phyloP scores from a whole-genome alignment of 371 early-diverging fungal species.

The Saksenaea vasiformis region DNA sequence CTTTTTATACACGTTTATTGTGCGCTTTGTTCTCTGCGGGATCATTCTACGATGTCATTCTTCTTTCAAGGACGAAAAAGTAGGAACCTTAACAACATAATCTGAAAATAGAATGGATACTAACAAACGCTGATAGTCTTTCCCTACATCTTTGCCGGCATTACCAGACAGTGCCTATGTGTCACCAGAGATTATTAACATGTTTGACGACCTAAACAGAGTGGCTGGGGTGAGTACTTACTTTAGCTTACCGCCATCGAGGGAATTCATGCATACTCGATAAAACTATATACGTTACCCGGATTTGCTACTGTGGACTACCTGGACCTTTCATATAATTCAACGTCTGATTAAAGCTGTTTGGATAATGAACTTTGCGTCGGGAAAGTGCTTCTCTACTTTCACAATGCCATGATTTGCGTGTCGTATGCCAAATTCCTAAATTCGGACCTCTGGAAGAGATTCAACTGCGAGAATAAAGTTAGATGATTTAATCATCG shows the following conservation, averaged over 20 bases:
- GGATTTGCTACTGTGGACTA: no score
- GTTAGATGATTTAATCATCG: no score
- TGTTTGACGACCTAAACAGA: constrained; percentile 40
- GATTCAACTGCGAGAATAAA: no score
- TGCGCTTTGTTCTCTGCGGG: constrained; percentile 80
- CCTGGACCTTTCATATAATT: no score
- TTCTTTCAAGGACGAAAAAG: constrained; percentile 66
- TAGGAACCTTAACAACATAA: constrained; percentile 13
- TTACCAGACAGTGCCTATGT: constrained; percentile 42
- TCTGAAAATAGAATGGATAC: not conserved
- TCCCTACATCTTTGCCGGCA: constrained; percentile 31
- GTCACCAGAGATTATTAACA: constrained; percentile 37
- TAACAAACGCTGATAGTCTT: constrained; percentile 8
- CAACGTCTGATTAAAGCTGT: no score
- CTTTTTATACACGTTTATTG: constrained; percentile 84
- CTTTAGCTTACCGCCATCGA: constrained; percentile 42
- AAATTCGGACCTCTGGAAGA: no score
- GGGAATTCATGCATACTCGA: not conserved
- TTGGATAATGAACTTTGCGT: no score
- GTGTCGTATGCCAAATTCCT: no score
- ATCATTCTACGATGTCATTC: constrained; percentile 66
- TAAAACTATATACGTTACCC: not conserved
- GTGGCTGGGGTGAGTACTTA: constrained; percentile 49
- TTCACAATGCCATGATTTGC: no score
- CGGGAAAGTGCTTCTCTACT: no score